Percentiles rank a stretch among this genome's conserved stretches.
Evolutionary conservation across 2,329 filamentous ascomycete species (phyloP).

Genomic region (Fusarium ambrosium): DNA sequence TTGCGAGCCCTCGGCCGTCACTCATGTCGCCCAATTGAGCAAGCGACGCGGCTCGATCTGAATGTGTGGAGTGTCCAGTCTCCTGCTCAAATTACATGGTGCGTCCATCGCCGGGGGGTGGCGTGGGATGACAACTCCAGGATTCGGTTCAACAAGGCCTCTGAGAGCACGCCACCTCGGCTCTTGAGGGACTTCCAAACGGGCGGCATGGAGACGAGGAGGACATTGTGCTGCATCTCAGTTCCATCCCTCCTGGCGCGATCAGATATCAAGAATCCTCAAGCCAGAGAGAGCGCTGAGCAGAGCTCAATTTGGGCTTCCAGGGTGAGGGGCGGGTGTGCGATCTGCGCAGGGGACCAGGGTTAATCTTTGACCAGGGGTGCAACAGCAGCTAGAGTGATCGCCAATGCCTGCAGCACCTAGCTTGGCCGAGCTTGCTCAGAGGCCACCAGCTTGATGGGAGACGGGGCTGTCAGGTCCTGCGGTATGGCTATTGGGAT

Average conservation of each 20-base stretch:
- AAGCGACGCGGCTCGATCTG: constrained; percentile 42
- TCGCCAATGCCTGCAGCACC: constrained; percentile 43
- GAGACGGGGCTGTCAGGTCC: constrained; percentile 33
- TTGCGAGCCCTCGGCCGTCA: constrained; percentile 22
- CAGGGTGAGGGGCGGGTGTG: constrained; percentile 36
- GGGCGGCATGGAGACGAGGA: constrained; percentile 26
- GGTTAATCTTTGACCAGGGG: constrained; percentile 38
- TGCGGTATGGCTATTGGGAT: constrained; percentile 36
- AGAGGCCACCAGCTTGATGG: constrained; percentile 21
- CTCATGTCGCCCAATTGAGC: constrained; percentile 33
- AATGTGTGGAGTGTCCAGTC: constrained; percentile 28
- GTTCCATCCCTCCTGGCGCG: constrained; percentile 15
- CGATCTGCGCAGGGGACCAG: constrained; percentile 48
- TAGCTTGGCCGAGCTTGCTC: constrained; percentile 19
- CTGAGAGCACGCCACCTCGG: constrained; percentile 47
- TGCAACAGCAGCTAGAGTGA: constrained; percentile 39
- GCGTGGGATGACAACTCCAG: constrained; percentile 40
- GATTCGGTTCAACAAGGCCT: constrained; percentile 45
- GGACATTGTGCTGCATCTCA: constrained; percentile 40
- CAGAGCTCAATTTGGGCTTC: constrained; percentile 14
- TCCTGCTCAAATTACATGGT: constrained; percentile 34
- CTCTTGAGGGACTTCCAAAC: constrained; percentile 42
- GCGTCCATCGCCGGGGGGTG: constrained; percentile 31
- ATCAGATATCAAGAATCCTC: constrained; percentile 2
- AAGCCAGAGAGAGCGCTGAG: constrained; percentile 5